phyloP scores from a whole-genome alignment of 768 basidiomycete genomes.

The Hemileccinum rubropunctum region DNA sequence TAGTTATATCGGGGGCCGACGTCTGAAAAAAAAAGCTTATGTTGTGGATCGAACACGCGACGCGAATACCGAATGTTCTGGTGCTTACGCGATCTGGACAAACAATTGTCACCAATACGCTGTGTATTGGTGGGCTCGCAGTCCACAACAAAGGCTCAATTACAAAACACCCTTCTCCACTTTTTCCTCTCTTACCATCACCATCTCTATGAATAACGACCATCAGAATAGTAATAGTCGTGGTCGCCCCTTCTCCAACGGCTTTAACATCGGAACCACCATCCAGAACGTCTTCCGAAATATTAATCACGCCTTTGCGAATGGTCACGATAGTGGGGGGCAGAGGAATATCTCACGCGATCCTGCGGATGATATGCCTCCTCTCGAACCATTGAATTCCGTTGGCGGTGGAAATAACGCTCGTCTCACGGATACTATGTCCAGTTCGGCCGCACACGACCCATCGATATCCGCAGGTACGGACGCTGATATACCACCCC shows the following conservation, averaged over 20 bases:
- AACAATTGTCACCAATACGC: slow-evolving; percentile 16
- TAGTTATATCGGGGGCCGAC: neutral
- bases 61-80: slow-evolving; percentile 25
- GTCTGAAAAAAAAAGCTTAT: neutral
- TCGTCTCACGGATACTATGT: slow-evolving; percentile 1
- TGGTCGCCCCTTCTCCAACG: slow-evolving; percentile 11
- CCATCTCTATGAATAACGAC: slow-evolving; percentile 19
- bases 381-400: slow-evolving; percentile 4
- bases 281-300: slow-evolving; percentile 31
- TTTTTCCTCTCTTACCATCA: slow-evolving; percentile 22
- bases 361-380: neutral
- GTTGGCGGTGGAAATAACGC: neutral
- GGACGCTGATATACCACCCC: slow-evolving; percentile 8
- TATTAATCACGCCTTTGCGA: slow-evolving; percentile 30
- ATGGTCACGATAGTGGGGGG: slow-evolving; percentile 2
- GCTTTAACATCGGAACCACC: slow-evolving; percentile 26
- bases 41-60: slow-evolving; percentile 15
- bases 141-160: slow-evolving; percentile 2
- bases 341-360: neutral
- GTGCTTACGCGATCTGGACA: slow-evolving; percentile 26
- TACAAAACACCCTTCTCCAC: slow-evolving; percentile 6
- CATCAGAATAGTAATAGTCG: slow-evolving; percentile 7
- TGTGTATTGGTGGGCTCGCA: neutral
- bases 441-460: neutral
- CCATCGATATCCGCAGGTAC: slow-evolving; percentile 1